Evolutionary conservation across 169 alveolate genomes (phyloP).

Genomic region (Plasmodium inui): DNA sequence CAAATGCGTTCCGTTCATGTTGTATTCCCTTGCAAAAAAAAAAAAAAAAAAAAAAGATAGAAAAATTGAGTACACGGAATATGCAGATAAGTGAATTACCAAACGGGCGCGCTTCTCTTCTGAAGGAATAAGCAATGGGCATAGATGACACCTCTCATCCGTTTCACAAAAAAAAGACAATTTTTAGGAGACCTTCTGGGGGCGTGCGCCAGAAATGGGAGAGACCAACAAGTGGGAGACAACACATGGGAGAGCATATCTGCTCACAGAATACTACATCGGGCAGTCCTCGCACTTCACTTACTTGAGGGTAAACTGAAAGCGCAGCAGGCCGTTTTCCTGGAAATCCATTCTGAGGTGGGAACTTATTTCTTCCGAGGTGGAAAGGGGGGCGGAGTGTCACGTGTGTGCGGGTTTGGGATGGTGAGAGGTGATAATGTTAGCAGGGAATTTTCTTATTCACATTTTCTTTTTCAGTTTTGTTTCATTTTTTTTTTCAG

Average conservation of each 20-base stretch:
- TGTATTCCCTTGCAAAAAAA: conserved; percentile 55
- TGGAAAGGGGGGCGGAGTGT: background rate
- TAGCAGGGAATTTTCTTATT: background rate
- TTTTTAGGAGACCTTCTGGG: background rate
- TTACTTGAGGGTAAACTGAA: conserved; percentile 69
- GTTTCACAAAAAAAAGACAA: background rate
- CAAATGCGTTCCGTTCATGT: conserved; percentile 72
- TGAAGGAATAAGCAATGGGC: background rate
- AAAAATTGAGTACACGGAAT: background rate
- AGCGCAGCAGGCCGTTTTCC: conserved; percentile 50
- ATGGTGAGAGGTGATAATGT: background rate
- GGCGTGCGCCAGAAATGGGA: background rate
- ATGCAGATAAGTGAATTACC: background rate
- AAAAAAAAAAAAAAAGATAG: background rate
- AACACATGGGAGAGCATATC: background rate
- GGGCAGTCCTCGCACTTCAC: background rate
- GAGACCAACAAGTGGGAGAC: background rate
- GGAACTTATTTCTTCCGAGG: conserved; percentile 54
- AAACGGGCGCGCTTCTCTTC: background rate
- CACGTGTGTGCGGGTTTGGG: background rate
- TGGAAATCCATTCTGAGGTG: conserved; percentile 70
- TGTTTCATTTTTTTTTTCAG: too few species aligned
- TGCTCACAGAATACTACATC: background rate
- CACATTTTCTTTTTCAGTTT: background rate
- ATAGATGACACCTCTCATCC: background rate